Percentiles rank a stretch among this genome's conserved stretches.
Conservation (phyloP, 495 filamentous ascomycete genomes). For the Penicillium diatomitis region DNA sequence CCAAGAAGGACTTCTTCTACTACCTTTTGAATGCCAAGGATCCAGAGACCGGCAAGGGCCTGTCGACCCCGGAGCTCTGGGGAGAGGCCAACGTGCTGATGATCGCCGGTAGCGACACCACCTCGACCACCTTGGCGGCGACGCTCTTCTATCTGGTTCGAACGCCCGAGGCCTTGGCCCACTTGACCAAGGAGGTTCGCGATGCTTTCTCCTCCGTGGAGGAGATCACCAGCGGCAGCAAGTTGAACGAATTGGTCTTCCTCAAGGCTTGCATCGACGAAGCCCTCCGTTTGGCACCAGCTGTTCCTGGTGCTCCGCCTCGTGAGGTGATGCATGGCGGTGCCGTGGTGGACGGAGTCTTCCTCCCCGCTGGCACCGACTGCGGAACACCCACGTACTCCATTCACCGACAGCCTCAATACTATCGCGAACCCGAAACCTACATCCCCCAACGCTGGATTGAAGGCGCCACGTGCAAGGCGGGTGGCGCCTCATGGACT, state of each 20-base stretch:
- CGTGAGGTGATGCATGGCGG: constrained; percentile 50
- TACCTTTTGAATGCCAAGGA: constrained; percentile 50
- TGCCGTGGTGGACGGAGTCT: constrained; percentile 41
- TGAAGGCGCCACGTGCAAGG: constrained; percentile 25
- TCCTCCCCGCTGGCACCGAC: constrained; percentile 42
- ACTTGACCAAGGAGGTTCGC: constrained; percentile 44
- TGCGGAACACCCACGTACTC: constrained; percentile 46
- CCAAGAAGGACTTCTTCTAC: constrained; percentile 57
- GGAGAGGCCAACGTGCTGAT: constrained; percentile 59
- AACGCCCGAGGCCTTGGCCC: constrained; percentile 34
- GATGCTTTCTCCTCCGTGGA: constrained; percentile 40
- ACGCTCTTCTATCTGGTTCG: constrained; percentile 55
- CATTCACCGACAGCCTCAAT: constrained; percentile 46
- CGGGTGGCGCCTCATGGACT: constrained; percentile 15
- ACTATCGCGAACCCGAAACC: constrained; percentile 42
- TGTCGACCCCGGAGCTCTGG: constrained; percentile 58
- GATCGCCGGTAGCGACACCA: constrained; percentile 51
- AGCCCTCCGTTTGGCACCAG: constrained; percentile 53
- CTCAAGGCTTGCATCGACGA: constrained; percentile 57
- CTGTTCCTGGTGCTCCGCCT: constrained; percentile 47
- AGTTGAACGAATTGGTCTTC: constrained; percentile 42
- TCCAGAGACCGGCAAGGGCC: constrained; percentile 52
- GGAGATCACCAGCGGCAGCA: constrained; percentile 44
- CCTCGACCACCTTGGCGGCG: constrained; percentile 46
- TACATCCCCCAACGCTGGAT: constrained; percentile 51